These are phyloP conservation scores for Nidularia sp. DNA, from an alignment of 768 basidiomycete genomes.

Conservation along the genomic window DNA sequence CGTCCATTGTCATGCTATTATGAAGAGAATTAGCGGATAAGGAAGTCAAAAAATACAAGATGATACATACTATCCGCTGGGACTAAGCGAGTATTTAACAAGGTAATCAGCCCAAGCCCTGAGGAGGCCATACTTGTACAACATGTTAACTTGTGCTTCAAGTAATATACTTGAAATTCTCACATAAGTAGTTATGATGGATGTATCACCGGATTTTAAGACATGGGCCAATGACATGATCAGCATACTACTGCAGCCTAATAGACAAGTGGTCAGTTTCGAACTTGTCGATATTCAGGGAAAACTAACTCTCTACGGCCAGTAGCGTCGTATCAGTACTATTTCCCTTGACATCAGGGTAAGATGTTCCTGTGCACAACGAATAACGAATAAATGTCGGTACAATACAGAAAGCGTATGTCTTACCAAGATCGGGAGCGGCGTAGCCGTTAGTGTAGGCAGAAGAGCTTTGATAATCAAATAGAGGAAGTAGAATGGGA, in stretches of 20 bases:
- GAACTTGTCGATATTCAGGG: neutral
- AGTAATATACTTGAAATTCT: constrained; percentile 7
- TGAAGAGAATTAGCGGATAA: constrained; percentile 2
- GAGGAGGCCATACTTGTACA: constrained; percentile 33
- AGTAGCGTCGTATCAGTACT: constrained; percentile 6
- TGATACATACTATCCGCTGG: constrained; percentile 31
- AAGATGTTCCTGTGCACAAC: constrained; percentile 7
- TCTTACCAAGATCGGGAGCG: constrained; percentile 21
- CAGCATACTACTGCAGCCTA: constrained; percentile 58
- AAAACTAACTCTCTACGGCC: constrained; percentile 17
- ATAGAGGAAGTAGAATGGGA: constrained; percentile 40
- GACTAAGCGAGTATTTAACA: constrained; percentile 28
- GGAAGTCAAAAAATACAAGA: constrained; percentile 14
- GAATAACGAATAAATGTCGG: neutral
- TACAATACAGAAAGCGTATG: neutral
- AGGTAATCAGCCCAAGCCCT: constrained; percentile 51
- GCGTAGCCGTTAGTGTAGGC: constrained; percentile 18
- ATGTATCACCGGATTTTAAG: constrained; percentile 21
- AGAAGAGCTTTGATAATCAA: constrained; percentile 39
- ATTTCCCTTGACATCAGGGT: constrained; percentile 13
- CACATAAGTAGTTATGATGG: constrained; percentile 33
- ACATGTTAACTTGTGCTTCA: neutral
- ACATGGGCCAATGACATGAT: constrained; percentile 46
- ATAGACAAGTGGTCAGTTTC: neutral
- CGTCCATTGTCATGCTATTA: constrained; percentile 5